Base-by-base conservation (phyloP, 768 basidiomycete genomes). In the Pleurotus platypus region DNA sequence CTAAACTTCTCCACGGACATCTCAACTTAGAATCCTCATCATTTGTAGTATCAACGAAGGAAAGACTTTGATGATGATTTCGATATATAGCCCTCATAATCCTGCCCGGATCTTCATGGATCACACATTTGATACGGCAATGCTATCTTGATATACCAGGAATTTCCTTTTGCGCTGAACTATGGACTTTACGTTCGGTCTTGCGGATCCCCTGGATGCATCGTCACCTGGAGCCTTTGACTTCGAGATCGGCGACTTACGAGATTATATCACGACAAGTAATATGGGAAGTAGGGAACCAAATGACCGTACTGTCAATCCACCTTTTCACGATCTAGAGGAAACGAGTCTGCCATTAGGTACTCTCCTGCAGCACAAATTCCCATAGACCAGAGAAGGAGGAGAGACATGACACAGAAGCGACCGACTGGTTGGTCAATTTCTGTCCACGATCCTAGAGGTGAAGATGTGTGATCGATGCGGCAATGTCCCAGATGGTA, bases 371-470 rank as follows among this genome's bases (percentile, higher is more conserved):
- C 72, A 0, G 82, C 82, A 59, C 88, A 88, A 18, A 94, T 83
- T 1, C 84, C 89, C 24, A 86, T 89, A 1, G 88, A 87, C 84
- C 89, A 93, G 3, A 91, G 75, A 45, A 90, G 75, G 56, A 94
- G 73, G 40, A 93, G 70, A 1, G 90, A 92, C 1, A 89, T 84
- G 58, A 94, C 90, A 62, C 86, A 87, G 71, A 92, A 94, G 72
- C 92, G 92, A 49, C 81, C 90, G 67, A 94, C 92, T 0, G 90
- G 86, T 64, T 91, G 89, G 5, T 92, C 92, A 54, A 93, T 94
- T 66, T 94, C 90, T 57, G 94, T 73, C 92, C 92, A 94, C 3
- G 89, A 91, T 0, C 92, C 89, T 81, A 62, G 27, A 11, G 38
- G 26, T 20, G 12, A 53, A 13, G 20, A 15, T 8, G 18, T 58